phyloP scores from a whole-genome alignment of 2,329 filamentous ascomycete species.

The Penicillium frequentans region DNA sequence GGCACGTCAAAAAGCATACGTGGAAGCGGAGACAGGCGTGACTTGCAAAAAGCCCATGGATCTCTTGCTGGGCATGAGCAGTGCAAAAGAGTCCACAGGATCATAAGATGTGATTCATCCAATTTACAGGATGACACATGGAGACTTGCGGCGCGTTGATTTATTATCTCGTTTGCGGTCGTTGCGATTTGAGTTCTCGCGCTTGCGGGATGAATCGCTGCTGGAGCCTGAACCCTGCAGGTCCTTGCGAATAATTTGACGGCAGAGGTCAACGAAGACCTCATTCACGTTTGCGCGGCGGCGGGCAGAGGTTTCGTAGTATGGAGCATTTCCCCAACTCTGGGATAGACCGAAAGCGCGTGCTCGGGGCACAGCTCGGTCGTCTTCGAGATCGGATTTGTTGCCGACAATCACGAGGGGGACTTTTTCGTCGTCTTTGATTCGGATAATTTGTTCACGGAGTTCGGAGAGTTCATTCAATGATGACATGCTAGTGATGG shows the following conservation, averaged over 20 bases:
- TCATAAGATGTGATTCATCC: constrained; percentile 2
- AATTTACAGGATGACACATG: constrained; percentile 41
- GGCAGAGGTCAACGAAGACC: constrained; percentile 80
- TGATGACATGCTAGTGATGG: constrained; percentile 83
- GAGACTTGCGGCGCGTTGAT: constrained; percentile 35
- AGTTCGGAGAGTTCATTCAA: constrained; percentile 77
- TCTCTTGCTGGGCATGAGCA: constrained; percentile 13
- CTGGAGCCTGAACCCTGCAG: constrained; percentile 36
- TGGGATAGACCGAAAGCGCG: constrained; percentile 84
- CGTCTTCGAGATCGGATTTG: constrained; percentile 86
- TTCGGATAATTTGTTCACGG: constrained; percentile 84
- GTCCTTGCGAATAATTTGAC: constrained; percentile 78
- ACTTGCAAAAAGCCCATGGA: constrained; percentile 7
- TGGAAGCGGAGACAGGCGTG: constrained; percentile 25
- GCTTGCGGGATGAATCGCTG: constrained; percentile 31
- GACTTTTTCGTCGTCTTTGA: constrained; percentile 82
- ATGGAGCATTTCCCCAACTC: constrained; percentile 80
- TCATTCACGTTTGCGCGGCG: constrained; percentile 86
- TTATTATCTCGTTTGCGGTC: constrained; percentile 36
- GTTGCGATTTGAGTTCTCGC: constrained; percentile 34
- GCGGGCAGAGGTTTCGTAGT: constrained; percentile 86
- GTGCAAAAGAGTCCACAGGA: constrained; percentile 14
- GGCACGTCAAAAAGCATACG: constrained; percentile 27
- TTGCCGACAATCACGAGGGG: constrained; percentile 91
- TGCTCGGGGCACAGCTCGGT: constrained; percentile 73